Percentiles rank a stretch among this genome's conserved stretches.
Evolutionary conservation across 2,329 filamentous ascomycete genomes (phyloP).

Genomic region (Xylaria sp.): DNA sequence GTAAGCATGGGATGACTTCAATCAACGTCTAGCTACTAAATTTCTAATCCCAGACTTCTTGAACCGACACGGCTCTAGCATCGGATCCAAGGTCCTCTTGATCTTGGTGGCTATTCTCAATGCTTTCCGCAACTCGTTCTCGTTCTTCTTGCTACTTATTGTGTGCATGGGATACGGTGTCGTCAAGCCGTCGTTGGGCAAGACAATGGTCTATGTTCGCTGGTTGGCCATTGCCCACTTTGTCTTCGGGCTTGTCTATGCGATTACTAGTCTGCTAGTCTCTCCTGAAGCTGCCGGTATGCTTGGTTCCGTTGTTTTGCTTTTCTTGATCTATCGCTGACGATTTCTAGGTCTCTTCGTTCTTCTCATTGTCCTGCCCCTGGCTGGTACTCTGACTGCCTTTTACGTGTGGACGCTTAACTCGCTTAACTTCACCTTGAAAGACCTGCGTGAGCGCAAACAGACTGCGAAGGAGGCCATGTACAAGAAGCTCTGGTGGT

Average conservation of each 20-base stretch:
- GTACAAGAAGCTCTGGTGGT: constrained; percentile 99
- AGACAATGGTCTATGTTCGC: constrained; percentile 90
- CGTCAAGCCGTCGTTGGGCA: constrained; percentile 86
- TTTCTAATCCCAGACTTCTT: constrained; percentile 63
- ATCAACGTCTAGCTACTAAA: constrained; percentile 32
- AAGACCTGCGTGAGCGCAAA: constrained; percentile 90
- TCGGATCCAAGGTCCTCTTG: constrained; percentile 78
- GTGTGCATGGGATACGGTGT: constrained; percentile 99
- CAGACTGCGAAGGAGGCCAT: constrained; percentile 89
- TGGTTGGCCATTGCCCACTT: constrained; percentile 90
- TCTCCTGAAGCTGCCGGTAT: constrained; percentile 76
- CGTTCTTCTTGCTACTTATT: constrained; percentile 94
- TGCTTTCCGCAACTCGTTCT: constrained; percentile 92
- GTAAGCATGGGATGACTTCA: constrained; percentile 39
- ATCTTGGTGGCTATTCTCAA: constrained; percentile 90
- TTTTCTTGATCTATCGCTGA: constrained; percentile 3
- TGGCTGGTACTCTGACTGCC: constrained; percentile 85
- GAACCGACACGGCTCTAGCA: constrained; percentile 80
- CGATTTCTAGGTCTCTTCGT: constrained; percentile 65
- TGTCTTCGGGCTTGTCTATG: constrained; percentile 88
- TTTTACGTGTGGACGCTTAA: constrained; percentile 99
- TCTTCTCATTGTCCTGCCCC: constrained; percentile 84
- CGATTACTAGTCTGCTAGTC: constrained; percentile 80
- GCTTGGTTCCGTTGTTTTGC: constrained; percentile 20
- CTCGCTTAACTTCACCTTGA: constrained; percentile 89